These are phyloP conservation scores for Moricandia arvensis DNA, from an alignment of 345 rosid species.

Conservation along the genomic window DNA sequence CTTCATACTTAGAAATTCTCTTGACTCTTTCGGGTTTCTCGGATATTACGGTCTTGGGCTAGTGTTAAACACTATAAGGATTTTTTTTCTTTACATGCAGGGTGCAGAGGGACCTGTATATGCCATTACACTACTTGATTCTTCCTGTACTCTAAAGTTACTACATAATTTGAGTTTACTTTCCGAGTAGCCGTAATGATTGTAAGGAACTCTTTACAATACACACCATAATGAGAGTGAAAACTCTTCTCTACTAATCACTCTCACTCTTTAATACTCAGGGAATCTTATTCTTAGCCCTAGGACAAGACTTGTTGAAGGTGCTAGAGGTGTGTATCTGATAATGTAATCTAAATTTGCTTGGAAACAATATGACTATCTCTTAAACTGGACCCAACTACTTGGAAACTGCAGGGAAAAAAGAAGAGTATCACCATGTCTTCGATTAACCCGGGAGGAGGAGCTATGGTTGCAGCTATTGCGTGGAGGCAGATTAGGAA, in stretches of 20 bases:
- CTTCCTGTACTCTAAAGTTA: conserved; percentile 69
- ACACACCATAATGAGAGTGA: conserved; percentile 8
- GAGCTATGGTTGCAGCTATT: conserved; percentile 79
- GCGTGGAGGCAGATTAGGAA: conserved; percentile 62
- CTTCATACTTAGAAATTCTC: no score
- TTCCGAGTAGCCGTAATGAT: conserved; percentile 66
- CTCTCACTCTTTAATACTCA: conserved; percentile 17
- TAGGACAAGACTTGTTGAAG: conserved; percentile 50
- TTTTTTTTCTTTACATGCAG: no score
- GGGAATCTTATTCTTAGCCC: conserved; percentile 51
- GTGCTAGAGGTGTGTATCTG: conserved; percentile 51
- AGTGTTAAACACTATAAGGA: no score
- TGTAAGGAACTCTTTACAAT: conserved; percentile 43
- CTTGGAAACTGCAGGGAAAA: conserved; percentile 48
- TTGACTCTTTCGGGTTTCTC: no score
- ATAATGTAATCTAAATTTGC: conserved; percentile 8
- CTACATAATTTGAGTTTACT: conserved; percentile 53
- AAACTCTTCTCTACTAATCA: conserved; percentile 1
- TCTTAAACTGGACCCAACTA: conserved; percentile 5
- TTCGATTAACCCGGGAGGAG: conserved; percentile 63
- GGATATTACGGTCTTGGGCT: no score
- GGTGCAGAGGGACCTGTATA: no score
- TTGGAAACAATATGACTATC: conserved; percentile 3
- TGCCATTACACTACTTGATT: conserved; percentile 76
- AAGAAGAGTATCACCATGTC: conserved; percentile 45